A percentile compares a stretch with the other conserved stretches of the same genome.
These are phyloP conservation scores for Nicotiana tomentosiformis DNA, from an alignment of 257 asterid species.

Conservation along the genomic window DNA sequence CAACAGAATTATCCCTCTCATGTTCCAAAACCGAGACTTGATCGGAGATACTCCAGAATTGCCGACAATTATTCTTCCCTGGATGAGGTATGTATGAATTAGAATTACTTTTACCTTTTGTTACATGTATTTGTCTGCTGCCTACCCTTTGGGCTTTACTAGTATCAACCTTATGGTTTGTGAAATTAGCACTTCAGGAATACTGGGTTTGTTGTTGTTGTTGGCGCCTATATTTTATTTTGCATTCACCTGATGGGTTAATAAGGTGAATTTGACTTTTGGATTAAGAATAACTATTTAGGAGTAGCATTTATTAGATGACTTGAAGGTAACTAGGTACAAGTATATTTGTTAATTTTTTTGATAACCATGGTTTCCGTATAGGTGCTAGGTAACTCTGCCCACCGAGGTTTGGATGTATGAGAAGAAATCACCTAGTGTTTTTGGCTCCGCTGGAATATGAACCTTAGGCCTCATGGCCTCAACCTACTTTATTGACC, in stretches of 20 bases:
- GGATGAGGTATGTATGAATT: slow-evolving; percentile 78
- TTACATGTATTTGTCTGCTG: no score
- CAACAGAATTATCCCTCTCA: slow-evolving; percentile 26
- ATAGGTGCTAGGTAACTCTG: no score
- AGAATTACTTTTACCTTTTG: no score
- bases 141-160: neutral
- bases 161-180: neutral
- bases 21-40: slow-evolving; percentile 51
- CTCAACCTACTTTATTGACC: no score
- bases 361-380: no score
- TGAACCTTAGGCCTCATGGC: no score
- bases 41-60: slow-evolving; percentile 79
- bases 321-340: neutral
- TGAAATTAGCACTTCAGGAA: no score
- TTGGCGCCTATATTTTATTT: neutral
- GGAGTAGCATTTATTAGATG: neutral
- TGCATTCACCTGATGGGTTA: neutral
- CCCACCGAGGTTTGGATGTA: no score
- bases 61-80: slow-evolving; percentile 79
- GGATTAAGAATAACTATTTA: neutral
- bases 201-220: no score
- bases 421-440: no score
- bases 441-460: no score
- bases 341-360: neutral
- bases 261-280: neutral